Evolutionary conservation across 495 filamentous ascomycete species (phyloP).

Genomic region (Penicillium longicatenatum): DNA sequence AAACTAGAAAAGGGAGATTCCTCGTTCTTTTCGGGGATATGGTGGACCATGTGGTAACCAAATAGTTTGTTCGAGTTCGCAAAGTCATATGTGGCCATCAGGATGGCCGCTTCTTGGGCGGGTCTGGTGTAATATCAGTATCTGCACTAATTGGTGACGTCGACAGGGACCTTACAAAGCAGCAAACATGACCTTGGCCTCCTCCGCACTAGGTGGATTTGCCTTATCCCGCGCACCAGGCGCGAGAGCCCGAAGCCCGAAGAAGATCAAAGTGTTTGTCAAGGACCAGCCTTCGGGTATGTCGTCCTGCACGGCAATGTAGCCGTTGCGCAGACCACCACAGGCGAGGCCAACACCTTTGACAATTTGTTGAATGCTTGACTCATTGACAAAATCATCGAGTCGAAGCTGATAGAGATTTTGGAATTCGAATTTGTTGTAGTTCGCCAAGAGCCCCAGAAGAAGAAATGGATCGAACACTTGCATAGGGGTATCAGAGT

Average conservation of each 20-base stretch:
- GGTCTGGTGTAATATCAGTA: conserved; percentile 59
- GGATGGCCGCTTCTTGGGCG: conserved; percentile 70
- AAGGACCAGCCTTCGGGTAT: conserved; percentile 88
- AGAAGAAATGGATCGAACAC: conserved; percentile 77
- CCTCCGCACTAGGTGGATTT: conserved; percentile 62
- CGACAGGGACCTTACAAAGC: conserved; percentile 51
- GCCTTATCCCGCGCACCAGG: conserved; percentile 60
- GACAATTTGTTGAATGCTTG: conserved; percentile 79
- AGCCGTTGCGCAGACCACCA: conserved; percentile 64
- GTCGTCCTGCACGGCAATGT: conserved; percentile 90
- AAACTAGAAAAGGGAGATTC: conserved; percentile 80
- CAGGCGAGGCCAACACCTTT: conserved; percentile 72
- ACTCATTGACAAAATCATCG: conserved; percentile 97
- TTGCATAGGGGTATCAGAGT: conserved; percentile 62
- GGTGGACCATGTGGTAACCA: conserved; percentile 76
- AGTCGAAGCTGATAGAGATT: conserved; percentile 94
- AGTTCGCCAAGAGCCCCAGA: conserved; percentile 90
- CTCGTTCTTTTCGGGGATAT: conserved; percentile 57
- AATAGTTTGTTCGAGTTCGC: conserved; percentile 94
- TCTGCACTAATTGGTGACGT: neutral
- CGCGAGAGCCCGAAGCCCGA: conserved; percentile 78
- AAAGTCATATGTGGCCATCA: conserved; percentile 91
- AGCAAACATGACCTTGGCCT: conserved; percentile 76
- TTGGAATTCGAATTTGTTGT: conserved; percentile 99
- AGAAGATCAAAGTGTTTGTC: conserved; percentile 74